Evolutionary conservation across 164 flowering plant species (phyloP).

Genomic region (Paratinospora sagittata): DNA sequence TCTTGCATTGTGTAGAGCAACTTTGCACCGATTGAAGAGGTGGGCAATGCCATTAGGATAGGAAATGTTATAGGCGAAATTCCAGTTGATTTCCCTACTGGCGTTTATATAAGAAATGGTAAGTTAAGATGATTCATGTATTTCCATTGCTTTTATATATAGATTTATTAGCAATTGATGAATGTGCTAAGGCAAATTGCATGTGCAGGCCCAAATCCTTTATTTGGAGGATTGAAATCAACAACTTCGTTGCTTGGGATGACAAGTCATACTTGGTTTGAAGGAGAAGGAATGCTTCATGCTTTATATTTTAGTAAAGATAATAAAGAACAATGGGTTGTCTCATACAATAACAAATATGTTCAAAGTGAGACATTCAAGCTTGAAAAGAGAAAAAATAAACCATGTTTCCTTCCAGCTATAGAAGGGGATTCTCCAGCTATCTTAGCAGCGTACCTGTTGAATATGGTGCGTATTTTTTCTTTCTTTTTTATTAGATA

Average conservation of each 20-base stretch:
- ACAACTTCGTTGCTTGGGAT: conserved; percentile 45
- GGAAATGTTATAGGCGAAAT: conserved; percentile 33
- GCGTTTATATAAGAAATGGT: conserved; percentile 62
- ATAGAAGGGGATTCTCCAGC: conserved; percentile 47
- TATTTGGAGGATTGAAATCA: conserved; percentile 49
- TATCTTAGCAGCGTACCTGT: conserved; percentile 32
- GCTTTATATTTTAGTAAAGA: conserved; percentile 44
- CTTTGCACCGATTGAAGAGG: conserved; percentile 52
- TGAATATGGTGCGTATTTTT: conserved; percentile 28
- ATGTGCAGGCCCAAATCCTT: conserved; percentile 70
- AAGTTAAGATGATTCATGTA: conserved; percentile 2
- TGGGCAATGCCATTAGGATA: conserved; percentile 25
- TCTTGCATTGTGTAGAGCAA: conserved; percentile 30
- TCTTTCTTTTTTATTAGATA: not conserved
- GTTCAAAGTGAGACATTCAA: conserved; percentile 50
- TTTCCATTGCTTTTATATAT: not conserved
- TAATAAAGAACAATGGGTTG: conserved; percentile 27
- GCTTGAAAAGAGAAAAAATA: conserved; percentile 35
- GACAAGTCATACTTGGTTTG: conserved; percentile 49
- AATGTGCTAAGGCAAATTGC: conserved; percentile 4
- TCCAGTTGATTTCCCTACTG: conserved; percentile 45
- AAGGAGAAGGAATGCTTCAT: conserved; percentile 77
- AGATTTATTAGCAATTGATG: not conserved
- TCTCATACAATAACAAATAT: conserved; percentile 48
- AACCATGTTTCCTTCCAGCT: conserved; percentile 47